Evolutionary conservation across 495 filamentous ascomycete genomes (phyloP), one percentile per base, ranked within the genome.

Genomic region (Trichocladium antarcticum): DNA sequence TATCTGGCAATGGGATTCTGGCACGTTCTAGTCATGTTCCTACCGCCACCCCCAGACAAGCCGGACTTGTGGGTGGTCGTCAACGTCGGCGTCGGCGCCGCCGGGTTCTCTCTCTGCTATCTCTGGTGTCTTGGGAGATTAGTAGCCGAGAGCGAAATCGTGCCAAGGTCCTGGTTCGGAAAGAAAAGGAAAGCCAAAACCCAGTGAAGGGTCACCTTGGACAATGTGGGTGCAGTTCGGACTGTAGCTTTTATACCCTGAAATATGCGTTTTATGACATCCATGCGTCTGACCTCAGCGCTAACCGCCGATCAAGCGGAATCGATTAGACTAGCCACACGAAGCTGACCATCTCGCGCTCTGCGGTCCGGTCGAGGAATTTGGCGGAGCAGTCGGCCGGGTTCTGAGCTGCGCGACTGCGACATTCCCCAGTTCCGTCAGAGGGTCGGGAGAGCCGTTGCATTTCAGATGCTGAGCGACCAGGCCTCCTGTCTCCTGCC

Each of bases 51-150:
- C 5, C 56, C 72, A 1, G 72, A 72, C 27, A 95, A 90, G 60
- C 92, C 92, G 11, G 92, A 98, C 70, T 64, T 98, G 9, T 97
- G 89, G 88, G 82, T 89, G 7, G 93, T 98, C 1, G 67, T 80
- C 10, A 97, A 97, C 56, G 89, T 88, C 3, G 74, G 86, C 19
- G 68, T 97, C 8, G 92, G 90, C 6, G 84, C 84, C 22, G 83
- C 75, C 9, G 90, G 87, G 2, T 98, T 96, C 59, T 78, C 78
- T 0, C 65, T 94, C 19, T 89, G 87, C 57, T 95, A 94, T 64
- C 61, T 90, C 5, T 97, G 93, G 93, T 94, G 87, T 58, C 63
- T 88, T 44, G 81, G 77, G 76, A 80, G 75, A 53, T 55, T 95
- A 51, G 64, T 86, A 34, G 65, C 70, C 45, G 78, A 87, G 59